Base-by-base conservation (phyloP, 306 rosid genomes). In the Leucaena leucocephala region DNA sequence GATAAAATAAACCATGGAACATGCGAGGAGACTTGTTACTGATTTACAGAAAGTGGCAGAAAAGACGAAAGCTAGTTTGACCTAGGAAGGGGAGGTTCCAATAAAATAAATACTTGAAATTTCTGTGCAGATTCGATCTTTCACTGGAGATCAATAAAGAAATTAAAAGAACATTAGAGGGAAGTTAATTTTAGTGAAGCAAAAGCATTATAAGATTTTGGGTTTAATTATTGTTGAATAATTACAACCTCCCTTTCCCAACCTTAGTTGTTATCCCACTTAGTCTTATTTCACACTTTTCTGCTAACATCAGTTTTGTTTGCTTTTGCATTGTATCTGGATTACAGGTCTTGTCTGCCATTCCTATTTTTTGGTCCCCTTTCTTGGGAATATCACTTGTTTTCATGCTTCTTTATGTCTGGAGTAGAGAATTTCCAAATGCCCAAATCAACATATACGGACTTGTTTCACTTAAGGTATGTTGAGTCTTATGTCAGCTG, bases 381-480 rank as follows among this genome's bases (percentile, higher is more conserved):
- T 88, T 89, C 80, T 79, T 96, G 72, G 98, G 92, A 81, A 50
- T 91, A 82, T 90, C 99, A 48, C 94, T 96, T 59, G 99, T 96
- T 76, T 91, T 90, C 83, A 96, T 96, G 97, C 98, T 96, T 77
- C 83, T 96, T 66, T 93, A 96, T 54, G 84, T 96, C 17, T 96
- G 99, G 99, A 93, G 99, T 86, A 90, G 99, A 89, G 98, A 96
- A 84, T 96, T 89, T 82, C 99, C 98, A 33, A 96, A 80, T 75
- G 97, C 97, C 49, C 90, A 78, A 76, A 85, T 96, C 89, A 96
- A 83, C 84, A 66, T 96, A 50, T 96, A 96, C 81, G 99, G 99
- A 78, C 99, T 96, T 42, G 97, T 96, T 78, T 52, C 90, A 39
- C 87, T 96, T 15, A 93, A 96, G 98, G 99, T 93, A 84, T 16